These are phyloP conservation scores for Penicillium sp. DNA, from an alignment of 2,329 filamentous ascomycete genomes.

Conservation along the genomic window DNA sequence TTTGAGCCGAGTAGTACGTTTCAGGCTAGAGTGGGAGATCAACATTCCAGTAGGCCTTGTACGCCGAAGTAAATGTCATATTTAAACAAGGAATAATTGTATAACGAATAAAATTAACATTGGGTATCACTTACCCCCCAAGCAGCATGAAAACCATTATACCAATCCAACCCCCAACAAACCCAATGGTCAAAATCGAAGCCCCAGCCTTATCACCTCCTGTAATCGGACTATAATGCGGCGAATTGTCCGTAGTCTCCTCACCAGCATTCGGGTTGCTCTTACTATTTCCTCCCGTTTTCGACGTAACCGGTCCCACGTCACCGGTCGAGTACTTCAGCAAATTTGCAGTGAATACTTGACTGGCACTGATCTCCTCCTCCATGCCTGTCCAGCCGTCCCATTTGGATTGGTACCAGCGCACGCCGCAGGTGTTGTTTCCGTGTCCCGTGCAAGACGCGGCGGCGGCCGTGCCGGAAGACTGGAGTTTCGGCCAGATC, in stretches of 20 bases:
- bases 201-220: constrained; percentile 41
- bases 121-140: constrained; percentile 12
- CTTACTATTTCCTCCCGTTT: constrained; percentile 56
- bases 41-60: not conserved
- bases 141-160: constrained; percentile 34
- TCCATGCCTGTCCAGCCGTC: constrained; percentile 63
- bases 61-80: not conserved
- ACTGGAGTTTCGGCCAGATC: constrained; percentile 59
- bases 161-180: constrained; percentile 29
- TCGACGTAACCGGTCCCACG: constrained; percentile 33
- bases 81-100: not conserved
- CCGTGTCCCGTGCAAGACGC: constrained; percentile 52
- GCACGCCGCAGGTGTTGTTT: constrained; percentile 61
- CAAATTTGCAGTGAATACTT: constrained; percentile 62
- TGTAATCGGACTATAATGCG: constrained; percentile 17
- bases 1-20: no score
- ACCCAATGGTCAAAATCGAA: constrained; percentile 36
- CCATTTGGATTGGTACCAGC: constrained; percentile 57
- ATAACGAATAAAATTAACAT: not conserved
- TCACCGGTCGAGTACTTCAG: constrained; percentile 50
- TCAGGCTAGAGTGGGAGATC: no score
- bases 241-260: not conserved
- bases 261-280: constrained; percentile 39
- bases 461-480: constrained; percentile 59
- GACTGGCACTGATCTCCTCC: constrained; percentile 67